Evolutionary conservation across 2,329 filamentous ascomycete species (phyloP), one percentile per base, ranked within the genome.

Genomic region (Aspergillus novoparasiticus): DNA sequence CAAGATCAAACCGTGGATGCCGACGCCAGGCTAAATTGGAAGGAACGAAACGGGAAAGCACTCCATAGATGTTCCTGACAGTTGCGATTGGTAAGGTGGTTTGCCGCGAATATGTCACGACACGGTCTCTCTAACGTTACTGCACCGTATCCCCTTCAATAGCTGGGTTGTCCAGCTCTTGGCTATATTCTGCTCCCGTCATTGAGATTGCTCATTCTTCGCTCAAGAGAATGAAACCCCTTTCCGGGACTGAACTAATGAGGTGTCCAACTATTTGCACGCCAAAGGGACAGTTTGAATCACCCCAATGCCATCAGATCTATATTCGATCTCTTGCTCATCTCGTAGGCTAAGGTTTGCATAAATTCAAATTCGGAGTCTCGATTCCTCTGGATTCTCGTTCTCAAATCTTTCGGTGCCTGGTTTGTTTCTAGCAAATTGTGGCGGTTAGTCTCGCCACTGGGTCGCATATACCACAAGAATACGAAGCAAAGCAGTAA

Each of bases 311-410:
- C 34, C 28, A 61, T 36, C 8, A 26, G 45, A n/a, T 58, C 55
- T 12, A 45, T 28, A 30, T 21, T 34, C 11, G 43, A 43, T 53
- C 41, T 11, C 21, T 16, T 23, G 21, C 21, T 19, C 43, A 57
- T 26, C 59, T 61, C 28, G 32, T 61, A 57, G 2, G 48, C 43
- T 32, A 61, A 6, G 14, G 51, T 43, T 11, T 61, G 30, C n/a
- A 48, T 23, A 8, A 56, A 43, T 34, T 46, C 21, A 32, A 39
- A 57, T 19, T 57, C 53, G 1, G 43, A n/a, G 2, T 21, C n/a
- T 16, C 23, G 43, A 3, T 23, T 36, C 11, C 45, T 23, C 10
- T 55, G 53, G 19, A 61, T 39, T 11, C 28, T 61, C 8, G 21
- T 56, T 6, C 19, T 48, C 19, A 51, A 51, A 6, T 32, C 23